Base-by-base conservation (phyloP, 768 basidiomycete genomes). In the Steccherinum ochraceum region DNA sequence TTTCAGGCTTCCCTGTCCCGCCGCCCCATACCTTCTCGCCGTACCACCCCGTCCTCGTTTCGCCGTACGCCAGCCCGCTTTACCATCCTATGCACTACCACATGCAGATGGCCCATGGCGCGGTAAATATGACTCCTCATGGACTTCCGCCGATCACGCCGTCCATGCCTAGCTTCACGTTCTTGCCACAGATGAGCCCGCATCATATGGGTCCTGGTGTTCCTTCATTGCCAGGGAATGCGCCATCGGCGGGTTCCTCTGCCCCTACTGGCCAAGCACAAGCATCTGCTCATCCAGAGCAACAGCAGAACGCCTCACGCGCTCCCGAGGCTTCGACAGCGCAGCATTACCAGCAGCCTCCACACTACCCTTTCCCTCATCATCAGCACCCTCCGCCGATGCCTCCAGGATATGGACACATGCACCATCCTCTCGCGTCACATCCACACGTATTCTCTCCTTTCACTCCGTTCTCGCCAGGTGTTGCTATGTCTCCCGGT, bases 101-200 rank as follows among this genome's bases (percentile, higher is more conserved):
- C 59, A 69, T 55, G 50, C 61, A 50, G 58, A 67, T 61, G 40
- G n/a, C 10, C 7, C 30, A 35, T 35, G 16, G 7, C 7, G 30
- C 16, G 30, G 7, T 7, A 7, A 65, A 71, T 25, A 73, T 84
- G 54, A 89, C 86, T 10, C 85, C 86, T n/a, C 80, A 84, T 55
- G 87, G 89, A 0, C 70, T 93, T n/a, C 89, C 89, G 12, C 87
- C 90, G 1, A 92, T 96, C 61, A 96, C 94, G n/a, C 93, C 94
- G 0, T 89, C 87, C 53, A 97, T 98, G 94, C 95, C 95, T 1
- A 83, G 91, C 4, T 98, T 96, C 69, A 84, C 83, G 12, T 94
- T 96, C 67, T 73, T 86, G 30, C 75, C 80, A 16, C 80, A 79
- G 40, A 76, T 61, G 60, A 43, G 41, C 21, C 41, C 41, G 10